Evolutionary conservation across 148 eudicot species (phyloP), one percentile per base, ranked within the genome.

Genomic region (Persicaria tinctoria): DNA sequence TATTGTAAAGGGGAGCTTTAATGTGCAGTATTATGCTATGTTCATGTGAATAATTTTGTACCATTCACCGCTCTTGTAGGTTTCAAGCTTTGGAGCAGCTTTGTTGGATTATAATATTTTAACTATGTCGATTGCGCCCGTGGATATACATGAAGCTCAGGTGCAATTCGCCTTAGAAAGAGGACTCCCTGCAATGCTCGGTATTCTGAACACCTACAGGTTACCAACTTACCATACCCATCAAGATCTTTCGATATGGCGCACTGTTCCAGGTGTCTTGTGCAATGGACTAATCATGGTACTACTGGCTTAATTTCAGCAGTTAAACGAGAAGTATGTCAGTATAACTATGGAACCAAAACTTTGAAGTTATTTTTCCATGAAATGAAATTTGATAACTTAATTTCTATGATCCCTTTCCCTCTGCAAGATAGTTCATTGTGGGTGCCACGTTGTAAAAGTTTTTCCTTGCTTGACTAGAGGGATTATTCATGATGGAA

Each of bases 221-320:
- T n/a, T n/a, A n/a, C n/a, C n/a, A n/a, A n/a, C n/a, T 78, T 87
- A 46, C 83, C 89, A 20, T 87, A 76, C 69, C 88, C 91, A 51
- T 82, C 91, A 1, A 79, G 87, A 68, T 80, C 91, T 73, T 85
- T 87, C 18, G 91, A 87, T 75, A 80, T 87, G 82, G 87, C 86
- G 78, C 91, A 87, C 46, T 87, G 91, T 76, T 80, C 91, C 62
- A 76, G 91, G 79, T 88, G 91, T 80, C 87, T 88, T 76, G 85
- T 85, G 17, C 84, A 81, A 77, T 87, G 91, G 88, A 74, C 87
- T 77, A 70, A 49, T 70, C 68, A 87, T 75, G 88, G 90, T 83
- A 87, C 77, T 79, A 32, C 38, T 32, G 38, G 49, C 47, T 57
- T 57, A 3, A 17, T 50, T 50, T 50, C 53, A 8, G 0, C 53